phyloP scores from a whole-genome alignment of 2,329 filamentous ascomycete species.

The Gaeumannomyces tritici region DNA sequence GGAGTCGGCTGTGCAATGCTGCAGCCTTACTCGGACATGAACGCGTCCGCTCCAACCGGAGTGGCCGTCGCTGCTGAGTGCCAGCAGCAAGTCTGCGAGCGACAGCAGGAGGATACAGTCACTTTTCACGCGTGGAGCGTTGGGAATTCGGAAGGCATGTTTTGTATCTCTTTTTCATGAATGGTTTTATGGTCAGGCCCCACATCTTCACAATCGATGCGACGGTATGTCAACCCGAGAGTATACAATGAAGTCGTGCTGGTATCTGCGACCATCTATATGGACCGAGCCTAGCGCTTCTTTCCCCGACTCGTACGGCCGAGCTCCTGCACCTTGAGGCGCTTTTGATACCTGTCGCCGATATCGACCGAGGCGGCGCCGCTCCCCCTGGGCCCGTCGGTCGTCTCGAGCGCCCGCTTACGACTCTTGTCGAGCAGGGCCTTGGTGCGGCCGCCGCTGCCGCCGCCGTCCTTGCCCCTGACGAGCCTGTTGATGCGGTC shows the following conservation, averaged over 20 bases:
- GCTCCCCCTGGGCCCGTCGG: constrained; percentile 60
- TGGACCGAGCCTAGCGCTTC: constrained; percentile 18
- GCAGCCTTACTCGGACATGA: too few relatives aligned
- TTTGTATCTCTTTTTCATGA: neutral
- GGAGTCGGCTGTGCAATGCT: too few relatives aligned
- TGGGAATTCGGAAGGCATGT: neutral
- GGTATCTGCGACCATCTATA: neutral
- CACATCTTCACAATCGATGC: too few relatives aligned
- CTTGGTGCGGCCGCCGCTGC: constrained; percentile 39
- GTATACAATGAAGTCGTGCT: too few relatives aligned
- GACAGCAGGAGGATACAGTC: neutral
- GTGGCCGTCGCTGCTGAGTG: too few relatives aligned
- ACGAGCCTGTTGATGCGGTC: constrained; percentile 82
- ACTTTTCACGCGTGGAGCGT: neutral
- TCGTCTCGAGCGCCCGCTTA: constrained; percentile 62
- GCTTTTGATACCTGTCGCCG: constrained; percentile 68
- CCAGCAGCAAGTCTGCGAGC: too few relatives aligned
- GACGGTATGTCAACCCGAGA: too few relatives aligned
- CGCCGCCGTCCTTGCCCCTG: constrained; percentile 50
- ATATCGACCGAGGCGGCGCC: constrained; percentile 40
- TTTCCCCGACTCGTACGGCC: constrained; percentile 35
- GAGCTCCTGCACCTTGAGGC: constrained; percentile 45
- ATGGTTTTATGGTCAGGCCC: neutral
- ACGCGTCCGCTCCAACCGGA: too few relatives aligned
- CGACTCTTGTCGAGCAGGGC: constrained; percentile 72